phyloP scores from a whole-genome alignment of 1,284 basidiomycete genomes.

The Taiwanofungus camphoratus region DNA sequence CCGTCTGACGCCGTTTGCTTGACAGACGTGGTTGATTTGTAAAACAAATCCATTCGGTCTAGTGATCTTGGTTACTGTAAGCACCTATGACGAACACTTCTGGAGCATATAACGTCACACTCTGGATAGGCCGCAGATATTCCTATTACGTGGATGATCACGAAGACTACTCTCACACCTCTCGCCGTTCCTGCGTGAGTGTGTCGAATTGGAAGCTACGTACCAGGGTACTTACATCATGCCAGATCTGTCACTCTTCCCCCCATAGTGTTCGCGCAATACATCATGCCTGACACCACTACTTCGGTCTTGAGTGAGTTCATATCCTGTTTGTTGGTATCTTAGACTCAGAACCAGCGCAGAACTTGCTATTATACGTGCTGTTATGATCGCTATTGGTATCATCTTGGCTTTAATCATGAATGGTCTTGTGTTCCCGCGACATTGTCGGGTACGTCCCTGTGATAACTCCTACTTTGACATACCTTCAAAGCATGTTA shows the following conservation, averaged over 20 bases:
- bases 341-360: no score
- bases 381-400: slow-evolving; percentile 38
- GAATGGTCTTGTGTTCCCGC: slow-evolving; percentile 43
- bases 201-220: no score
- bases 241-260: slow-evolving; percentile 40
- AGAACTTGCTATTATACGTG: slow-evolving; percentile 39
- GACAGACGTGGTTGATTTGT: slow-evolving; percentile 37
- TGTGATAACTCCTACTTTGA: neutral
- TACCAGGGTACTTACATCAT: neutral
- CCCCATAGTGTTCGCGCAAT: slow-evolving; percentile 38
- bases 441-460: slow-evolving; percentile 38
- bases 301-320: slow-evolving; percentile 30
- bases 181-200: slow-evolving; percentile 43
- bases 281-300: slow-evolving; percentile 26
- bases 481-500: slow-evolving; percentile 14
- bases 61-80: slow-evolving; percentile 37
- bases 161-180: slow-evolving; percentile 34
- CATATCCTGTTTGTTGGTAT: no score
- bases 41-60: slow-evolving; percentile 40
- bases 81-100: slow-evolving; percentile 7
- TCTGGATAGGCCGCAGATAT: slow-evolving; percentile 36
- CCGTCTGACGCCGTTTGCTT: slow-evolving; percentile 2
- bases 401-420: slow-evolving; percentile 41
- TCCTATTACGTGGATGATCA: slow-evolving; percentile 42
- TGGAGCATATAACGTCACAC: neutral